Base-by-base conservation (phyloP, 441 rosid genomes). In the Jatropha podagrica region DNA sequence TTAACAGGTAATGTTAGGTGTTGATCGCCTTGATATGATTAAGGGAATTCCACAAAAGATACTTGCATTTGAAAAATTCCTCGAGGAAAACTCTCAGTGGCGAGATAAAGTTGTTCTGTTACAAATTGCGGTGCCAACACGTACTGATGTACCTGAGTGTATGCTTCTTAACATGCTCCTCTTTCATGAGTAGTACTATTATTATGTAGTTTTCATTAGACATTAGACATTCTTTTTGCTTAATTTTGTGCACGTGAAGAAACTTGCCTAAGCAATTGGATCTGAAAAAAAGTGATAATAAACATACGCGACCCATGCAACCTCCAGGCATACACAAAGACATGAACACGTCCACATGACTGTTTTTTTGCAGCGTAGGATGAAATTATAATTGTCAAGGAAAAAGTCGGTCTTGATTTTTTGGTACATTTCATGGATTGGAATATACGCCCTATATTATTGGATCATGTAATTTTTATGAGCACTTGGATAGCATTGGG, bases 141-240 rank as follows among this genome's bases (percentile, higher is more conserved):
- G 99, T 85, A 96, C 99, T 71, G 99, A 96, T 81, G 99, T 96
- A 82, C 96, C 99, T 69, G 99, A 96, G 81, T 96, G 99, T 94
- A 91, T 26, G 92, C 70, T 74, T 78, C 82, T 67, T 77, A 44
- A 77, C 72, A 51, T 77, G 58, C 65, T 65, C 68, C 62, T 75
- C 84, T 42, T 73, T 76, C 5, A 60, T 68, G 49, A 67, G 46
- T 40, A 42, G 23, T 67, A 49, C 51, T 66, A 41, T 59, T 69
- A 49, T 58, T 27, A 7, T 69, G 18, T 48, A 49, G 40, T 37
- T 32, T 46, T 23, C 66, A 40, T 49, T 46, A 38, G 11, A 54
- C 40, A 62, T 52, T 17, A 38, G 15, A n/a, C 38, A 7, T 63
- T 46, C 14, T 27, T 12, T 46, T 10, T 3, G 15, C 38, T 59